Percentiles rank a stretch among this genome's conserved stretches.
Evolutionary conservation across 2,329 filamentous ascomycete genomes (phyloP).

Genomic region (Colletotrichum paranaense): DNA sequence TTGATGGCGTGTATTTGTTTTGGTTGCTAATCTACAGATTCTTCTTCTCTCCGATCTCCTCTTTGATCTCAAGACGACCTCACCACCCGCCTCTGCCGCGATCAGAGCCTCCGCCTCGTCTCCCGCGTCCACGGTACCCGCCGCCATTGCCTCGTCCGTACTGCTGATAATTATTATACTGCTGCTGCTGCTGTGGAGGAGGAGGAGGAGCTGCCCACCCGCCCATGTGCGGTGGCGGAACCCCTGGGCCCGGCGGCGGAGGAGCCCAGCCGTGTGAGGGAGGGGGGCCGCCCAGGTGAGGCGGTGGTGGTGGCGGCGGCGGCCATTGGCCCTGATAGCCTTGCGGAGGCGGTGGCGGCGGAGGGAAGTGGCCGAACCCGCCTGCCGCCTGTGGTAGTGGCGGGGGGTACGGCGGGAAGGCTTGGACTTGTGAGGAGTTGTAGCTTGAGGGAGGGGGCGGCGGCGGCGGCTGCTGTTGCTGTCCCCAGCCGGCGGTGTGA

Average conservation of each 20-base stretch:
- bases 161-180: constrained; percentile 22
- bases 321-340: constrained; percentile 57
- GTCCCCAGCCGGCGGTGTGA: not conserved
- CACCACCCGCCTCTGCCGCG: constrained; percentile 28
- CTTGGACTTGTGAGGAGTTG: constrained; percentile 2
- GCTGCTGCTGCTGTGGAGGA: constrained; percentile 12
- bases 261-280: constrained; percentile 36
- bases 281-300: constrained; percentile 32
- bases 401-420: constrained; percentile 35
- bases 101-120: constrained; percentile 29
- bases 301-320: constrained; percentile 44
- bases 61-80: not conserved
- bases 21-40: not conserved
- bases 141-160: constrained; percentile 30
- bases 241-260: constrained; percentile 15
- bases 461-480: constrained; percentile 38
- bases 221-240: constrained; percentile 16
- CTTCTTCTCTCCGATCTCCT: too few relatives aligned
- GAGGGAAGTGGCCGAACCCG: constrained; percentile 44
- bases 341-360: constrained; percentile 49
- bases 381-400: constrained; percentile 37
- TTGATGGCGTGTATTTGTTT: not conserved
- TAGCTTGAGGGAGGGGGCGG: constrained; percentile 41
- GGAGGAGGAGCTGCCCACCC: constrained; percentile 29
- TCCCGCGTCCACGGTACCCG: constrained; percentile 26